A percentile compares a stretch with the other conserved stretches of the same genome.
Conservation (phyloP, 306 rosid species). For the Delonix regia region DNA sequence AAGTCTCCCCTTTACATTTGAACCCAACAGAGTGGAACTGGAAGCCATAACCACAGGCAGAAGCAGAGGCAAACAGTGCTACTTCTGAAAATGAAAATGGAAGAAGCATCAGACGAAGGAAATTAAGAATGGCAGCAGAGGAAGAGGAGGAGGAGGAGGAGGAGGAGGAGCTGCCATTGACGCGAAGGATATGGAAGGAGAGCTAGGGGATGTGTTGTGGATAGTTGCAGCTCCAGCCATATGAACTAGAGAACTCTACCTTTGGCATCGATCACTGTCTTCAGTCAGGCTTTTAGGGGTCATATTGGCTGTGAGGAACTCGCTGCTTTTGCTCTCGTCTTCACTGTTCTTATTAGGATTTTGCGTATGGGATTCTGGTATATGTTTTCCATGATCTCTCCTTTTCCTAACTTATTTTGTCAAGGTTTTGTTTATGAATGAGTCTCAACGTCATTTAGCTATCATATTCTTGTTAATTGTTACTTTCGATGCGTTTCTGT, state of each 20-base stretch:
- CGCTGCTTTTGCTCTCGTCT: constrained; percentile 54
- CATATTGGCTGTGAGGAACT: constrained; percentile 50
- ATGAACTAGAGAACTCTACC: constrained; percentile 38
- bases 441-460: too few species aligned
- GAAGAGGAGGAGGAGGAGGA: constrained; percentile 33
- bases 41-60: background rate
- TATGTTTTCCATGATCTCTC: background rate
- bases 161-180: constrained; percentile 6
- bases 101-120: background rate
- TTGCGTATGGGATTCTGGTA: constrained; percentile 55
- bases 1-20: too few species aligned
- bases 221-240: constrained; percentile 53
- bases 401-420: background rate
- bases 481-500: too few species aligned
- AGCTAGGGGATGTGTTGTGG: constrained; percentile 53
- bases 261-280: constrained; percentile 53
- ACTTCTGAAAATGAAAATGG: background rate
- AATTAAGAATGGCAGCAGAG: background rate
- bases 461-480: too few species aligned
- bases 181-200: constrained; percentile 46
- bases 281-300: constrained; percentile 52
- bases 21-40: too few species aligned
- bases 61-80: background rate
- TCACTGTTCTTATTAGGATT: constrained; percentile 46
- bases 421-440: too few species aligned